phyloP scores from a whole-genome alignment of 805 yeast species.

The Yamadazyma paraphyllophila region DNA sequence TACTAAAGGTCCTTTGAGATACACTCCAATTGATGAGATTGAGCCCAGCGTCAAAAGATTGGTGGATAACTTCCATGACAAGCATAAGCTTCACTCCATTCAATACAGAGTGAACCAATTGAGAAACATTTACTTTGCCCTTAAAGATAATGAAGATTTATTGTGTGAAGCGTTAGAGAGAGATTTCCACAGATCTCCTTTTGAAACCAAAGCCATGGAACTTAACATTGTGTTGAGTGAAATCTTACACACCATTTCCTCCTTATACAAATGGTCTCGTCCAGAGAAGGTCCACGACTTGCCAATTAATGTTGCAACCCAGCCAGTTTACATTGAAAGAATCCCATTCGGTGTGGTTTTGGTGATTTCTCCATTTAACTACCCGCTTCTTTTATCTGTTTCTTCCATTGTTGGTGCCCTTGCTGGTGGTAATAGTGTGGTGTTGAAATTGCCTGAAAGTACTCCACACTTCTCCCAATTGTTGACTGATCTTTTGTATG shows the following conservation, averaged over 20 bases:
- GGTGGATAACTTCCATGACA: conserved; percentile 38
- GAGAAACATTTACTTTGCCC: conserved; percentile 61
- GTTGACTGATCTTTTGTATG: conserved; percentile 54
- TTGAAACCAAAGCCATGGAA: conserved; percentile 66
- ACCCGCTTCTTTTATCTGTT: conserved; percentile 64
- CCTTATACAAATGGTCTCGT: conserved; percentile 59
- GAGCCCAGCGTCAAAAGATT: conserved; percentile 45
- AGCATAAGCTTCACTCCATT: conserved; percentile 49
- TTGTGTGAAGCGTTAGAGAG: conserved; percentile 55
- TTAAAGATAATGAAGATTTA: conserved; percentile 55
- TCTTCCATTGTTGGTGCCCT: conserved; percentile 75
- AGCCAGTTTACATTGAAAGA: conserved; percentile 32
- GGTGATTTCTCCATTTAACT: conserved; percentile 78
- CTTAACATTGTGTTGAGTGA: conserved; percentile 51
- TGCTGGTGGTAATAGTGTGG: conserved; percentile 81
- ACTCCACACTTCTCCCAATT: conserved; percentile 59
- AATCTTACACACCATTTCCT: conserved; percentile 54
- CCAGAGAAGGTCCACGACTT: conserved; percentile 42
- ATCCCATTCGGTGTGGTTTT: conserved; percentile 63
- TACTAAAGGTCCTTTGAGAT: conserved; percentile 17
- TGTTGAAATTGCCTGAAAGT: conserved; percentile 72
- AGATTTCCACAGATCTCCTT: conserved; percentile 66
- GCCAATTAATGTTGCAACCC: conserved; percentile 33
- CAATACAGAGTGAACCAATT: conserved; percentile 60
- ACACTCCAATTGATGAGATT: conserved; percentile 51